Conservation (phyloP, 148 eudicot species). For the Limonium bicolor region DNA sequence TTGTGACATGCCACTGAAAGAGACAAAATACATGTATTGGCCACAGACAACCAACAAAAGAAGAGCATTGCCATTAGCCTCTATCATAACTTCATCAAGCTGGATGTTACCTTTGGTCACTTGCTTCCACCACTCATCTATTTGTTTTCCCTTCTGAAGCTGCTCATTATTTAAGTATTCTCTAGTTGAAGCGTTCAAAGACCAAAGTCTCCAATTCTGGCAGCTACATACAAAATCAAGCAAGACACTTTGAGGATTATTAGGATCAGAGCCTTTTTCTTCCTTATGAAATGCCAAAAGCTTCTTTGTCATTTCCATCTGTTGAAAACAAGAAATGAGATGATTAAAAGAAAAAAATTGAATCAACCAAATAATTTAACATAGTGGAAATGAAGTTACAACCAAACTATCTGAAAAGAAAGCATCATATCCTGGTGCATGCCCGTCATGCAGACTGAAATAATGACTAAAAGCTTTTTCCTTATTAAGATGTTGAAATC, state of each 20-base stretch:
- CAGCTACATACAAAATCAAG: constrained; percentile 96
- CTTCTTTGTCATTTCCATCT: constrained; percentile 84
- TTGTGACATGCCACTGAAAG: too few species aligned
- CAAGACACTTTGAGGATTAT: constrained; percentile 64
- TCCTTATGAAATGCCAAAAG: constrained; percentile 82
- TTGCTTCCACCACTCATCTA: constrained; percentile 99
- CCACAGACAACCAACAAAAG: too few species aligned
- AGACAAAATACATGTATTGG: too few species aligned
- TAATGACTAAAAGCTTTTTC: too few species aligned
- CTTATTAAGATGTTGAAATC: too few species aligned
- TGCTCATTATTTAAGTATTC: constrained; percentile 75
- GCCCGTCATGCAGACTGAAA: too few species aligned
- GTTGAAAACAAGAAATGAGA: constrained; percentile 7
- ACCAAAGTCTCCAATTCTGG: constrained; percentile 85
- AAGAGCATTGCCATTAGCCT: neutral
- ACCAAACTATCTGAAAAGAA: too few species aligned
- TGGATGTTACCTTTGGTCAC: constrained; percentile 57
- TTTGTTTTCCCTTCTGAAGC: constrained; percentile 96
- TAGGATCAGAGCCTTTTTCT: constrained; percentile 67
- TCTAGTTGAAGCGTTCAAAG: constrained; percentile 58
- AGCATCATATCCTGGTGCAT: too few species aligned
- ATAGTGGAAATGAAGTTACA: too few species aligned
- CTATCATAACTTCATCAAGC: neutral
- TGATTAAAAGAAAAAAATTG: too few species aligned
- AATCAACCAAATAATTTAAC: too few species aligned